Base-by-base conservation (phyloP, 2,329 filamentous ascomycete genomes). In the Colletotrichum somersetense region DNA sequence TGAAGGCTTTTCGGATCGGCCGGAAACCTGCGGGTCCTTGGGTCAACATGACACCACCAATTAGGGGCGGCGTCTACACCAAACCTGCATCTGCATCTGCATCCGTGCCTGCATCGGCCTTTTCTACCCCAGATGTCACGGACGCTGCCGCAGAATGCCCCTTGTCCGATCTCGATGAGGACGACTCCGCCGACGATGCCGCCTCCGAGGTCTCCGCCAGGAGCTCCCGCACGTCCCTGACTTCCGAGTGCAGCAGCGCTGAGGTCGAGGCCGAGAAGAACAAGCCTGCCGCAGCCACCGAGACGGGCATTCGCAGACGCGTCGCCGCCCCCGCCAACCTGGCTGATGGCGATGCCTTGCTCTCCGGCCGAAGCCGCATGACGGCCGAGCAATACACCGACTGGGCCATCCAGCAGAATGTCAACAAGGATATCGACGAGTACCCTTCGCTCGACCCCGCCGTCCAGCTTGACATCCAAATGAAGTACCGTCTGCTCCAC, bases 1-100 rank as follows among this genome's bases (percentile, higher is more conserved):
- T 91, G 88, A 87, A 85, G 78, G 84, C 85, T 75, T 90, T 86
- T 80, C 88, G 87, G 75, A 89, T 91, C 75, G 89, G 89, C 75
- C 86, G 85, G 76, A 86, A 85, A 77, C 82, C 87, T 58, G 77
- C 81, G 66, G 84, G 86, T 73, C 85, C 85, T 48, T 91, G 89
- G 89, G 80, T 81, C 72, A 90, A 89, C 80, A 83, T 86, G 75
- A 86, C 85, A 75, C 89, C 89, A 67, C 89, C 89, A 74, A 90
- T 91, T 72, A 84, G 86, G 77, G 84, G 86, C 52, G 85, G 85
- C 56, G 77, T 85, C 77, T 85, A 78, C 75, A 78, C 77, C 74
- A 75, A 75, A n/a, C 59, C 59, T 62, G 62, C 59, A 62, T 40
- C 35, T 30, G 46, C 64, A 42, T 53, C 33, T 26, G 46, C 63